Base-by-base conservation (phyloP, 352 stramenopile genomes). In the Globisporangium middletonii region DNA sequence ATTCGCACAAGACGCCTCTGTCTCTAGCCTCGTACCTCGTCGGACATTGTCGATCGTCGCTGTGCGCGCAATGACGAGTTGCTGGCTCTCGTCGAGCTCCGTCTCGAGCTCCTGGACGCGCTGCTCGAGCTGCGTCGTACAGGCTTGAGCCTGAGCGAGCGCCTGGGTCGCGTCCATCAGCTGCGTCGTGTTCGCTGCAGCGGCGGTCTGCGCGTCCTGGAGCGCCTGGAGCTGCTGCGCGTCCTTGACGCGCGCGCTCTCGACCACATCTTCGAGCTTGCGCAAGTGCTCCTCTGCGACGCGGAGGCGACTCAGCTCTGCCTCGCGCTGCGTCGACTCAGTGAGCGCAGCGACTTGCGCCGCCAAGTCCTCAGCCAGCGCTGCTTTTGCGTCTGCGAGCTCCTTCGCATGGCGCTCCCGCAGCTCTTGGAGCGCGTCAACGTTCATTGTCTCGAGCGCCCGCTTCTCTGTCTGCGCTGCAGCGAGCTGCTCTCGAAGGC, bases 1-100 rank as follows among this genome's bases (percentile, higher is more conserved):
- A 43, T 23, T 4, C 57, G 2, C 26, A 27, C 33, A 1, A 37
- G 28, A 26, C 50, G 12, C 43, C 3, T 3, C 28, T 13, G 27
- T 23, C 23, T 23, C 15, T 37, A 53, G 3, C 5, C 48, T 15
- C 23, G 27, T 61, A 75, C 70, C 65, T 72, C 83, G 85, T n/a
- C 73, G 73, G 19, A 86, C 54, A 43, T 67, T 86, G 19, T 81
- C 72, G 19, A 85, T 72, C 33, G 73, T 83, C 15, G 73, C 67
- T 13, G 69, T 77, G 44, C 71, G 76, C 1, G 60, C 65, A 0
- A 52, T 59, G 4, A 80, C 48, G 3, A 72, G 54, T 41, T 78
- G 63, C 23, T 73, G 52, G 23, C 55, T 70, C 28, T 83, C 74
- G 11, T 23, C 16, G 11, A 80, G 33, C 6, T 44, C 44, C 1